Evolutionary conservation across 1,139 yeast species (phyloP), one percentile per base, ranked within the genome.

Genomic region (Diutina neorugosa): DNA sequence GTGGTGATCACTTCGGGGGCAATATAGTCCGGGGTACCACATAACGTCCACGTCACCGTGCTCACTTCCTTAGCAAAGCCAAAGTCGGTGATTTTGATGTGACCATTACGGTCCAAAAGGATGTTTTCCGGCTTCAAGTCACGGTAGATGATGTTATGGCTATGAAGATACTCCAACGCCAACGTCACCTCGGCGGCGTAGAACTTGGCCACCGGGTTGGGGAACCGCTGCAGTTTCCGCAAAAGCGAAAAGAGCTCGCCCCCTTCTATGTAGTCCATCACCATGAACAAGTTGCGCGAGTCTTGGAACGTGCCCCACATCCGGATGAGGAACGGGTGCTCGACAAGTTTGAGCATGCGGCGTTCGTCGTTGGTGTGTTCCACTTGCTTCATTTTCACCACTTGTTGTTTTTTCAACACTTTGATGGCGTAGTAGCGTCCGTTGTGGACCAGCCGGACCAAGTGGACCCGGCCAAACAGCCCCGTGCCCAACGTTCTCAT

Each of bases 231-330:
- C n/a, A 82, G 77, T 59, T 79, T 79, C 57, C 84, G 67, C 57
- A 80, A 69, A 53, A 80, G 67, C 14, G 81, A 74, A 62, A 80
- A 80, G 51, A 80, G 67, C 60, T 80, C 84, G 44, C 84, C 84
- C 53, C 84, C 84, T 65, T 80, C 84, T 56, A 80, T 78, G 62
- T 78, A 80, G 61, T 80, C 84, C 84, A 80, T 80, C 16, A 80
- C 77, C 80, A 80, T 78, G 61, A 79, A 80, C 54, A 80, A 69
- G 57, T 77, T 77, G 57, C 72, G 74, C 52, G 77, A 68, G 62
- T 80, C 84, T 63, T 80, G 84, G 61, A 75, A 80, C 1, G 84
- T 80, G 9, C 84, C 84, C 84, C 84, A 80, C 83, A 80, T 78
- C 59, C 84, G 66, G 53, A 78, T 79, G 56, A 80, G 71, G 57